Conservation (phyloP, 306 rosid genomes). For the Mimosa bimucronata region DNA sequence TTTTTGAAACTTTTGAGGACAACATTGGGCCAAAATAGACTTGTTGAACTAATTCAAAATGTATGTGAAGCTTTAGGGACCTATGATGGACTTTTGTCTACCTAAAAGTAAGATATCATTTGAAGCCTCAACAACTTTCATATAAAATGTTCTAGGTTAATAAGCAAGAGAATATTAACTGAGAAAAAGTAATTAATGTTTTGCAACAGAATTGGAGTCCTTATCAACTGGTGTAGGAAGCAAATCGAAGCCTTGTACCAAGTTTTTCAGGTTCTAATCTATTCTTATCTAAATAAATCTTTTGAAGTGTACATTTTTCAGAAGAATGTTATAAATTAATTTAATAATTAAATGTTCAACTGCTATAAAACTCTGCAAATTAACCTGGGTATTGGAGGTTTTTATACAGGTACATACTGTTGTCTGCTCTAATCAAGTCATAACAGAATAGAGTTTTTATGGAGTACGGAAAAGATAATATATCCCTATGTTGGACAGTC, state of each 20-base stretch:
- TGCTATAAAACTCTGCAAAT: slow-evolving; percentile 52
- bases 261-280: slow-evolving; percentile 99
- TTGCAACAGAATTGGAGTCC: slow-evolving; percentile 95
- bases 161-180: slow-evolving; percentile 61
- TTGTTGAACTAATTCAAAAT: not conserved
- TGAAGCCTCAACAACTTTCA: slow-evolving; percentile 20
- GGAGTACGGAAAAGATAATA: slow-evolving; percentile 43
- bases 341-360: slow-evolving; percentile 42
- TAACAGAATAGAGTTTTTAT: slow-evolving; percentile 46
- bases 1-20: not conserved
- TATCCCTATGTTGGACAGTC: slow-evolving; percentile 32
- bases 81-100: not conserved
- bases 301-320: slow-evolving; percentile 40
- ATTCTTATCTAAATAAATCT: slow-evolving; percentile 62
- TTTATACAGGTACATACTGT: slow-evolving; percentile 65
- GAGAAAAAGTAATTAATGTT: slow-evolving; percentile 81
- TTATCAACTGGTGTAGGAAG: slow-evolving; percentile 97
- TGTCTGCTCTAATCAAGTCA: slow-evolving; percentile 53
- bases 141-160: slow-evolving; percentile 50
- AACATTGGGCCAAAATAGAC: not conserved
- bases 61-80: not conserved
- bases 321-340: slow-evolving; percentile 36
- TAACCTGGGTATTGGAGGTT: slow-evolving; percentile 52
- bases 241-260: slow-evolving; percentile 99
- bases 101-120: not conserved